Evolutionary conservation across 345 rosid species (phyloP), one percentile per base, ranked within the genome.

Genomic region (Murraya koenigii): DNA sequence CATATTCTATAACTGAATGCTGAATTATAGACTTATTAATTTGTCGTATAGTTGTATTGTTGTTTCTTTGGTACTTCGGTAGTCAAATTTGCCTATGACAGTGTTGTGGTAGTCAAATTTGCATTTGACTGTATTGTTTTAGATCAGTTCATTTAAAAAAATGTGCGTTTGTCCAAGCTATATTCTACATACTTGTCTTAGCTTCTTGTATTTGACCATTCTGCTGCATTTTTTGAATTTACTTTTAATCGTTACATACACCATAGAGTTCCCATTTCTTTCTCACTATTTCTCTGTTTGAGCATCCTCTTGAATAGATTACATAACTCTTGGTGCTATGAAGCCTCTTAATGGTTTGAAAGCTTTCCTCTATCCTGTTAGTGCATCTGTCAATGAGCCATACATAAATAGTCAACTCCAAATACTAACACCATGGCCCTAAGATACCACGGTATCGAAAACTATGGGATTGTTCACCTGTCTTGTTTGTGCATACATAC

Each of bases 1-100:
- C 78, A 79, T 72, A 26, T 84, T 75, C 66, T 79, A 74, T 73
- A 36, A 38, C 44, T 58, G 23, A 39, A 75, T 47, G 41, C 5
- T 36, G 66, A 41, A 19, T 66, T 69, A 41, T 19, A 8, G 44
- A 55, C 58, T 33, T 55, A 7, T 76, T 54, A 32, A 35, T 66
- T 52, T 1, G 10, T 32, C 17, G 2, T 64, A 35, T 28, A 22
- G 11, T 28, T 39, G 15, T 10, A 25, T 33, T 56, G 32, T 36
- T 26, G 15, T 56, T n/a, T 35, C 38, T 32, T 69, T 69, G 63
- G 56, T 38, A 39, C 54, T 74, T 61, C 59, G 20, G 25, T 64
- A 20, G 20, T 70, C 35, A 74, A 39, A 74, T 74, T 26, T 44
- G 35, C 58, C 0, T 13, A 19, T 60, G 47, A 61, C 14, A 10